phyloP scores from a whole-genome alignment of 345 rosid species.

The Ricinus communis region DNA sequence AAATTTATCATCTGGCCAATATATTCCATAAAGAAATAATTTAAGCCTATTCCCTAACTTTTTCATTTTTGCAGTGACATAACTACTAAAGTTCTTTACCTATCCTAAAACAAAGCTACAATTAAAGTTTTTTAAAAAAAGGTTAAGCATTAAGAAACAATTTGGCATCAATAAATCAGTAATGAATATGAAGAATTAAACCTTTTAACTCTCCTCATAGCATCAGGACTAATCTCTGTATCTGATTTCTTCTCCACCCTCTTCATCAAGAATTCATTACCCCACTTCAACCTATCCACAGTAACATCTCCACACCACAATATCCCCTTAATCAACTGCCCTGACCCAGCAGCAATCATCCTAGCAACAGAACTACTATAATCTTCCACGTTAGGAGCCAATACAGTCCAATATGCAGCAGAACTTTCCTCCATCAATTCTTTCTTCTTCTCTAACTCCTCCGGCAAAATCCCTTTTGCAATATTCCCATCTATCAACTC shows the following conservation, averaged over 20 bases:
- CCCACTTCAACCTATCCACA: slow-evolving; percentile 75
- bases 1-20: too few species aligned
- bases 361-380: slow-evolving; percentile 61
- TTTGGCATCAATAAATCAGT: too few species aligned
- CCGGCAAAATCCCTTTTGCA: slow-evolving; percentile 27
- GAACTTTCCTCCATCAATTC: slow-evolving; percentile 57
- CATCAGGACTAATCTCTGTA: slow-evolving; percentile 55
- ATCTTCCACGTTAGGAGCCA: slow-evolving; percentile 96
- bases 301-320: slow-evolving; percentile 96
- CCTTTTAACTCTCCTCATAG: slow-evolving; percentile 79
- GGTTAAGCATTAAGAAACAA: too few species aligned
- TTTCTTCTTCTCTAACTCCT: slow-evolving; percentile 27
- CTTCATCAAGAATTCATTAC: slow-evolving; percentile 62
- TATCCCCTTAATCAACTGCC: slow-evolving; percentile 81
- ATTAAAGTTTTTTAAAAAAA: too few species aligned
- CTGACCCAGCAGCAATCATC: slow-evolving; percentile 84
- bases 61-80: too few species aligned
- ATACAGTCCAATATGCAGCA: slow-evolving; percentile 88
- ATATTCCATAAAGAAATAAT: too few species aligned
- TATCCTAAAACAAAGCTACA: too few species aligned
- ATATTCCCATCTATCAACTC: slow-evolving; percentile 22
- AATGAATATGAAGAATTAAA: too few species aligned
- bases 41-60: too few species aligned
- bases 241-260: slow-evolving; percentile 45
- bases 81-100: not conserved